Percentiles rank a stretch among this genome's conserved stretches.
phyloP scores from a whole-genome alignment of 805 yeast species.

The Schwanniomyces sp. region DNA sequence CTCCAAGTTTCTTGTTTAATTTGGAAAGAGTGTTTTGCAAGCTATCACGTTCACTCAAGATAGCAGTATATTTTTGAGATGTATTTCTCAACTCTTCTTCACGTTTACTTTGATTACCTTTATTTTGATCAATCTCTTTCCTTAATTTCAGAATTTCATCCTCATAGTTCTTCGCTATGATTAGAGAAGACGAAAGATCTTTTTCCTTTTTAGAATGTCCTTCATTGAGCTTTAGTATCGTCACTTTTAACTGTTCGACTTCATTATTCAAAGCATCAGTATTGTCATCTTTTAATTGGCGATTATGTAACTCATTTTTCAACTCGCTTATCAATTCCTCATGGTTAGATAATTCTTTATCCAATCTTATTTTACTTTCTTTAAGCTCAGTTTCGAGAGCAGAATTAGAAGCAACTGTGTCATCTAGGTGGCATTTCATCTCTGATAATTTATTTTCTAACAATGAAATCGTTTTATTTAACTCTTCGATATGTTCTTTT shows the following conservation, averaged over 20 bases:
- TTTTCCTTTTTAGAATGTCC: background rate
- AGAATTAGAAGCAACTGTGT: background rate
- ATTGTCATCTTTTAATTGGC: background rate
- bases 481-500: constrained; percentile 4
- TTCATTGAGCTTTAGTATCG: background rate
- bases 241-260: background rate
- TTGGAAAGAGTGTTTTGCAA: constrained; percentile 9
- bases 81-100: background rate
- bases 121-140: background rate
- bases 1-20: constrained; percentile 21
- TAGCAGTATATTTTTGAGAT: background rate
- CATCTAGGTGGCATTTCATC: background rate
- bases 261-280: background rate
- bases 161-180: background rate
- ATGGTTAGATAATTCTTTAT: background rate
- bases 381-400: background rate
- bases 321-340: background rate
- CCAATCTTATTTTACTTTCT: background rate
- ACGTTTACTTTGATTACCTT: background rate
- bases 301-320: background rate
- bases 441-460: background rate
- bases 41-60: constrained; percentile 8
- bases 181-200: background rate
- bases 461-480: background rate
- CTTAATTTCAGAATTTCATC: background rate